phyloP scores from a whole-genome alignment of 202 grass and related monocot species.

The Eragrostis tef region DNA sequence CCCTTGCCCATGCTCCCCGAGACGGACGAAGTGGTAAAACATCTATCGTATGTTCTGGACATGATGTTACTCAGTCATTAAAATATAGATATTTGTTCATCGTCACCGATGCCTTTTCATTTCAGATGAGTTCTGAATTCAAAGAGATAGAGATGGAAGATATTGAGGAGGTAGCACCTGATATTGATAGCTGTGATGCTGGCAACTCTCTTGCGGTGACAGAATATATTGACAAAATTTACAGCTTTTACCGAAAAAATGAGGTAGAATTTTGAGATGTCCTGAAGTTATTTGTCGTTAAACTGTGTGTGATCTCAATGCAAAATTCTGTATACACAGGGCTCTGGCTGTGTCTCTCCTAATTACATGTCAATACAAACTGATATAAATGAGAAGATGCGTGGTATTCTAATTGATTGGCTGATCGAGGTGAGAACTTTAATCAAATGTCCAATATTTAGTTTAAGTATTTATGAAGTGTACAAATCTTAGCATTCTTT shows the following conservation, averaged over 20 bases:
- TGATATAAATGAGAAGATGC: conserved; percentile 94
- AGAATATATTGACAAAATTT: conserved; percentile 82
- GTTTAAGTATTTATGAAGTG: background rate
- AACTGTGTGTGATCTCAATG: conserved; percentile 4
- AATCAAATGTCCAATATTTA: background rate
- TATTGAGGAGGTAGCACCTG: conserved; percentile 56
- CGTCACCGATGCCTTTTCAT: background rate
- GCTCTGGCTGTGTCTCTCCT: conserved; percentile 67
- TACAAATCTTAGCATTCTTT: conserved; percentile 9
- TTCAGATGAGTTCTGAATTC: conserved; percentile 55
- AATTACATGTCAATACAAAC: conserved; percentile 76
- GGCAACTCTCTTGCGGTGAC: conserved; percentile 70
- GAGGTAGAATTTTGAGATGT: conserved; percentile 53
- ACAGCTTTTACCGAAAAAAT: conserved; percentile 60
- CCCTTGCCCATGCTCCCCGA: conserved; percentile 46
- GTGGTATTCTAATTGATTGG: conserved; percentile 91
- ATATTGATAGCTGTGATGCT: conserved; percentile 74
- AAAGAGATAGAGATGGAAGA: conserved; percentile 83
- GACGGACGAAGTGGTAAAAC: conserved; percentile 61
- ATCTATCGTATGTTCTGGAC: background rate
- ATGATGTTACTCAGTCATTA: too few relatives aligned
- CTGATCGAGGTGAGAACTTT: conserved; percentile 68
- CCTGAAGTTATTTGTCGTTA: conserved; percentile 9
- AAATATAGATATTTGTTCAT: too few relatives aligned
- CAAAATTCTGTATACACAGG: conserved; percentile 47